Percentiles rank a stretch among this genome's conserved stretches.
phyloP scores from a whole-genome alignment of 345 rosid genomes.

The Populus euphratica region DNA sequence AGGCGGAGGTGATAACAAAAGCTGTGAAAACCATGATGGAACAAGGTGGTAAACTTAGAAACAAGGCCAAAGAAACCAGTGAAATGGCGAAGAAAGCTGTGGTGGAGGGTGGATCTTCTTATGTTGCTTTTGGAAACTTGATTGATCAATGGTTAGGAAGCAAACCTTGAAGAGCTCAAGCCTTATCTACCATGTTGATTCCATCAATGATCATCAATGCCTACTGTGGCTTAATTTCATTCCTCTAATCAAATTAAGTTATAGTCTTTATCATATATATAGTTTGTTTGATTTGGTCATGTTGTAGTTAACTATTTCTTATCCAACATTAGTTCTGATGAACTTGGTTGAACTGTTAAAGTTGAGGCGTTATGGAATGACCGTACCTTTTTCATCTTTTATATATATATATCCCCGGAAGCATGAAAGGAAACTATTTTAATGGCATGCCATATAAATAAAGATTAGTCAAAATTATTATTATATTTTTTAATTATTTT shows the following conservation, averaged over 20 bases:
- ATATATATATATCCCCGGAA: too few relatives aligned
- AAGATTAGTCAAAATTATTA: too few relatives aligned
- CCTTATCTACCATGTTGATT: too few relatives aligned
- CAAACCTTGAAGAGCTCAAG: neutral
- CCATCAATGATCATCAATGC: neutral
- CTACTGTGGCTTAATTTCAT: neutral
- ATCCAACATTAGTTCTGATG: too few relatives aligned
- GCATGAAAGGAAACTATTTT: too few relatives aligned
- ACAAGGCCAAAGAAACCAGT: constrained; percentile 28
- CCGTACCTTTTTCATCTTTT: too few relatives aligned
- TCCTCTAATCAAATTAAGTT: too few relatives aligned
- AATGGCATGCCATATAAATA: neutral
- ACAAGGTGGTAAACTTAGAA: constrained; percentile 24
- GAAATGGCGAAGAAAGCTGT: constrained; percentile 27
- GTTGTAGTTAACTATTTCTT: neutral
- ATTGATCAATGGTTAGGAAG: neutral
- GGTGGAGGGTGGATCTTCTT: constrained; percentile 39
- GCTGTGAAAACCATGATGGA: constrained; percentile 37
- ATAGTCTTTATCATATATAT: too few relatives aligned
- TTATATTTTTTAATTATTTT: too few relatives aligned
- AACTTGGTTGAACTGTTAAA: too few relatives aligned
- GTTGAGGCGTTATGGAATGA: too few relatives aligned
- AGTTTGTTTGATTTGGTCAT: too few relatives aligned
- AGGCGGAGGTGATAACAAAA: constrained; percentile 34
- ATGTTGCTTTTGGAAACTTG: neutral